A percentile compares a stretch with the other conserved stretches of the same genome.
Evolutionary conservation across 2,329 filamentous ascomycete genomes (phyloP).

Genomic region (Paracoccidioides brasiliensis): DNA sequence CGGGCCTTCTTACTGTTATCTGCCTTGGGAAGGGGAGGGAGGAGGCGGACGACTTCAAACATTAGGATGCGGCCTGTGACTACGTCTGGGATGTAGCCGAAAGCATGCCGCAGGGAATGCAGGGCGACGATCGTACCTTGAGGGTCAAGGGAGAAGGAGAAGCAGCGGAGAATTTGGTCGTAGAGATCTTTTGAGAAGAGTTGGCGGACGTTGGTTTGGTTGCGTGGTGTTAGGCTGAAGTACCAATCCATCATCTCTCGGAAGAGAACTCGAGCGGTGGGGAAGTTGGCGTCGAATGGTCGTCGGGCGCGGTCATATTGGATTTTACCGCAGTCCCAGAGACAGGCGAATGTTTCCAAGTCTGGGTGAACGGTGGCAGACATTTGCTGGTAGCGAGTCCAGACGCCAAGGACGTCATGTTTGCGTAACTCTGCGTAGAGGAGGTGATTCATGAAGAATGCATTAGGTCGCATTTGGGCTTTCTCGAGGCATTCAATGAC

Average conservation of each 20-base stretch:
- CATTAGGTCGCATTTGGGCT: slow-evolving; percentile 53
- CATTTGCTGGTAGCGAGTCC: slow-evolving; percentile 44
- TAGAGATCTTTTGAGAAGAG: slow-evolving; percentile 39
- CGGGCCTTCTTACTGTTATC: slow-evolving; percentile 22
- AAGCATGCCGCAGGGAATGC: slow-evolving; percentile 31
- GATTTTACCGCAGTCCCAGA: slow-evolving; percentile 45
- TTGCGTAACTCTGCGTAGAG: slow-evolving; percentile 53
- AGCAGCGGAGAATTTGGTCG: slow-evolving; percentile 39
- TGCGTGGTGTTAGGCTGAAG: slow-evolving; percentile 19
- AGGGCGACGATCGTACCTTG: slow-evolving; percentile 39
- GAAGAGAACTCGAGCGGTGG: slow-evolving; percentile 34
- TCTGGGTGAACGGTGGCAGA: slow-evolving; percentile 46
- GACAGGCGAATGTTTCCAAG: slow-evolving; percentile 53
- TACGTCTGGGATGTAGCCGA: slow-evolving; percentile 35
- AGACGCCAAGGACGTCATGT: slow-evolving; percentile 42
- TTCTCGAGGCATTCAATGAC: slow-evolving; percentile 51
- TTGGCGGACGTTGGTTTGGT: slow-evolving; percentile 18
- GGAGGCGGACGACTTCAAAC: slow-evolving; percentile 36
- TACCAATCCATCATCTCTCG: slow-evolving; percentile 38
- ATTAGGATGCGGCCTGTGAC: slow-evolving; percentile 36
- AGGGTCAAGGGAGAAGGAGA: slow-evolving; percentile 38
- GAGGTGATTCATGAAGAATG: slow-evolving; percentile 68
- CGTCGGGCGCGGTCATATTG: slow-evolving; percentile 36
- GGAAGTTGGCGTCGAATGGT: slow-evolving; percentile 35
- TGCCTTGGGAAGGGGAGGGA: slow-evolving; percentile 19